phyloP scores from a whole-genome alignment of 805 yeast genomes.

The Candida silvicultrix region DNA sequence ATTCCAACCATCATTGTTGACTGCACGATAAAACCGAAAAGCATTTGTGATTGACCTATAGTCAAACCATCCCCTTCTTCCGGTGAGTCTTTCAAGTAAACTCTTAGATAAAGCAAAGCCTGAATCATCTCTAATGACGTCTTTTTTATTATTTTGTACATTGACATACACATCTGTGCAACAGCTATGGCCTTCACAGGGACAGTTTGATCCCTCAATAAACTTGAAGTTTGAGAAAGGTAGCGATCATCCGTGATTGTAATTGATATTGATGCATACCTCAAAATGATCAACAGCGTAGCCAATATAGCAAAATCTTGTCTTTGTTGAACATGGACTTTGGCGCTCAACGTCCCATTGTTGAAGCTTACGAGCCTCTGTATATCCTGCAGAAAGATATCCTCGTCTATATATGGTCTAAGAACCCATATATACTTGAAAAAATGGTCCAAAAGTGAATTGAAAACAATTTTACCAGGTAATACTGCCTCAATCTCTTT shows the following conservation, averaged over 20 bases:
- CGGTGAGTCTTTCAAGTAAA: slow-evolving; percentile 32
- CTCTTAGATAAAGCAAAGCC: slow-evolving; percentile 26
- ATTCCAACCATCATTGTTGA: slow-evolving; percentile 1
- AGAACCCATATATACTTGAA: neutral
- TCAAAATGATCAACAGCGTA: neutral
- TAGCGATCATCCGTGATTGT: neutral
- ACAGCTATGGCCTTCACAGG: neutral
- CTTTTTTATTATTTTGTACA: slow-evolving; percentile 9
- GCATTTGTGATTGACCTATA: slow-evolving; percentile 32
- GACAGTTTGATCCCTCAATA: neutral
- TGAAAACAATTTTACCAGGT: neutral
- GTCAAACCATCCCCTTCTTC: slow-evolving; percentile 36
- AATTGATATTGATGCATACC: neutral
- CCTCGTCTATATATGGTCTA: neutral
- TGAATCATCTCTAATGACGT: slow-evolving; percentile 33
- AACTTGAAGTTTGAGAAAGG: neutral
- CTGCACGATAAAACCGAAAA: slow-evolving; percentile 15
- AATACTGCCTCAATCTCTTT: neutral
- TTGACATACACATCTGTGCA: slow-evolving; percentile 2
- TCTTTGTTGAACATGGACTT: neutral
- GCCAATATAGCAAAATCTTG: slow-evolving; percentile 1
- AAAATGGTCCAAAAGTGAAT: neutral
- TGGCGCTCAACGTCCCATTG: neutral
- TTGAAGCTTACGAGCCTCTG: neutral
- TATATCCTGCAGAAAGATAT: neutral